Conservation (phyloP, 306 rosid genomes). For the Dryas alaskensis region DNA sequence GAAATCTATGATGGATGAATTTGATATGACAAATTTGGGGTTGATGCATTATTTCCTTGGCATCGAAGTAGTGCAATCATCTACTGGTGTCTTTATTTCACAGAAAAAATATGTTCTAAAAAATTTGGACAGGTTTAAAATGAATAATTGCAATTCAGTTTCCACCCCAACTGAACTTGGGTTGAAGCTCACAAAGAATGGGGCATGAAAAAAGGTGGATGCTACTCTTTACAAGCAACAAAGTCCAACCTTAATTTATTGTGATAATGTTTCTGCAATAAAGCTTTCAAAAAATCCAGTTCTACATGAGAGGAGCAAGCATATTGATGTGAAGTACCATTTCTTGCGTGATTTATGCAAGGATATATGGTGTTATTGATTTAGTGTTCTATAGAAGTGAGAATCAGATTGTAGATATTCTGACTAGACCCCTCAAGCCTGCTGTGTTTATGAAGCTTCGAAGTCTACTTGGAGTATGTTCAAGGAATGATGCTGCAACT, state of each 20-base stretch:
- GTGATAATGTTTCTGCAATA: not conserved
- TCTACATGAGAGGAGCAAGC: not conserved
- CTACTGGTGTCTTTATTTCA: not conserved
- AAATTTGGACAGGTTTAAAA: not conserved
- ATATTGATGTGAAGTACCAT: not conserved
- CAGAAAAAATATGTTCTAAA: conserved; percentile 3
- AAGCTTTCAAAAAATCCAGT: not conserved
- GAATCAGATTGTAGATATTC: too few species aligned
- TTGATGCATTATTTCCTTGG: conserved; percentile 7
- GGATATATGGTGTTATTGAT: too few species aligned
- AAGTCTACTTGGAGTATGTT: not conserved
- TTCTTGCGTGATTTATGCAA: not conserved
- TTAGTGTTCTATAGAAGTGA: too few species aligned
- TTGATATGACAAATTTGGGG: conserved; percentile 13
- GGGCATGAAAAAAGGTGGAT: too few species aligned
- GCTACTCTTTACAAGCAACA: not conserved
- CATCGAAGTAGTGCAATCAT: not conserved
- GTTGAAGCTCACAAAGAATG: too few species aligned
- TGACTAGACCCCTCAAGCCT: not conserved
- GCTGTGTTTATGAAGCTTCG: not conserved
- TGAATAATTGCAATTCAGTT: too few species aligned
- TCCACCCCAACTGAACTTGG: too few species aligned
- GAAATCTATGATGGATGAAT: not conserved
- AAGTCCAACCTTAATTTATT: not conserved
- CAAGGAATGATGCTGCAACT: not conserved